Base-by-base conservation (phyloP, 2,329 filamentous ascomycete genomes). In the Aspergillus transmontanensis region DNA sequence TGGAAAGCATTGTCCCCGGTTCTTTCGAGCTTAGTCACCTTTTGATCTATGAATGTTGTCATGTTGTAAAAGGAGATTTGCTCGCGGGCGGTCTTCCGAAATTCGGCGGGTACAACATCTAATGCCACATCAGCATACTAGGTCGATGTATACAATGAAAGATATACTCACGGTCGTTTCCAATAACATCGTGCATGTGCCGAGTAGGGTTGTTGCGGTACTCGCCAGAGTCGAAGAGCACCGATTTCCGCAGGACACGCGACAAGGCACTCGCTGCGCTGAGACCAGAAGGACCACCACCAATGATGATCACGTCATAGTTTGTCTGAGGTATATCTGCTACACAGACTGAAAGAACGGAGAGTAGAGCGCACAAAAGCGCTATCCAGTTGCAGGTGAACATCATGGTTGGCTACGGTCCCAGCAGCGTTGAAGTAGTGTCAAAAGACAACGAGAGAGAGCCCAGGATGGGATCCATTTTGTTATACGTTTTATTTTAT, bases 151-250 rank as follows among this genome's bases (percentile, higher is more conserved):
- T 16, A 5, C 2, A 6, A 36, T 14, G 34, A 32, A 32, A 14
- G 6, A 16, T 16, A 36, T 16, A 36, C 34, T 65, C 68, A 86
- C 86, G 85, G 59, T 88, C 86, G 58, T 81, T 84, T 6, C 85
- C 86, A 26, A 87, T 76, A 0, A 88, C 82, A 69, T 88, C 86
- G 72, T 88, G 86, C 79, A 87, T 83, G 65, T 86, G 81, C 23
- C 85, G 75, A 0, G 86, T 87, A 0, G 79, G 74, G 0, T 58
- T 79, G 69, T 88, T 88, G 54, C 86, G 83, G 65, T 88, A 88
- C 34, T 80, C 76, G 14, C 82, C 84, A n/a, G 84, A 86, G 71
- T 88, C 86, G 57, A 88, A 82, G 41, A 88, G 71, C 14, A 88
- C 73, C 1, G 82, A 82, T 4, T 81, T 84, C 12, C 86, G 79